Evolutionary conservation across 106 monocot genomes (phyloP).

Genomic region (Dioscorea dumetorum): DNA sequence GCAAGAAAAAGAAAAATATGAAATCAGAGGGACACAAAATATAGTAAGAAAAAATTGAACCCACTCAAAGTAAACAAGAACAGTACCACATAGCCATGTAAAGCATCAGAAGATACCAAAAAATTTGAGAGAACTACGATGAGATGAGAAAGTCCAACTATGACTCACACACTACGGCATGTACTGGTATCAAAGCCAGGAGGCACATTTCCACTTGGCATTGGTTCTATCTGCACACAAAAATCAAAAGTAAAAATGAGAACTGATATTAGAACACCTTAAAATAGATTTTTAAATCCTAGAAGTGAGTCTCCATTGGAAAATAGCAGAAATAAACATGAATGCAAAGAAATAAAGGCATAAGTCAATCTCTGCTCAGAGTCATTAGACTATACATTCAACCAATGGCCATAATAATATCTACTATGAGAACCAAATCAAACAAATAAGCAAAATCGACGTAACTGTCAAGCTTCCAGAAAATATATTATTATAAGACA

Average conservation of each 20-base stretch:
- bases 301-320: not conserved
- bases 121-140: conserved; percentile 15
- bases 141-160: conserved; percentile 11
- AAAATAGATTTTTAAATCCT: not conserved
- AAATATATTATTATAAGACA: no score
- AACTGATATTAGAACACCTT: conserved; percentile 14
- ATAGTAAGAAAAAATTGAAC: not conserved
- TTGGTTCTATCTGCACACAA: conserved; percentile 94
- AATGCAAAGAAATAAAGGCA: not conserved
- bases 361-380: not conserved
- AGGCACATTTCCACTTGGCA: conserved; percentile 94
- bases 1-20: conserved; percentile 4
- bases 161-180: conserved; percentile 99
- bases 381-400: not conserved
- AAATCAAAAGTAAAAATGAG: conserved; percentile 43
- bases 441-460: no score
- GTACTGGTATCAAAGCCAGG: conserved; percentile 94
- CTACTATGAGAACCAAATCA: no score
- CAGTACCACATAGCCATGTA: not conserved
- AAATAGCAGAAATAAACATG: not conserved
- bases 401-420: no score
- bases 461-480: no score
- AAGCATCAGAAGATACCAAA: not conserved
- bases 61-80: not conserved
- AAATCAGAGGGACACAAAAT: not conserved